phyloP scores from a whole-genome alignment of 108 stramenopile genomes.

The Cyclotella kingstonii region DNA sequence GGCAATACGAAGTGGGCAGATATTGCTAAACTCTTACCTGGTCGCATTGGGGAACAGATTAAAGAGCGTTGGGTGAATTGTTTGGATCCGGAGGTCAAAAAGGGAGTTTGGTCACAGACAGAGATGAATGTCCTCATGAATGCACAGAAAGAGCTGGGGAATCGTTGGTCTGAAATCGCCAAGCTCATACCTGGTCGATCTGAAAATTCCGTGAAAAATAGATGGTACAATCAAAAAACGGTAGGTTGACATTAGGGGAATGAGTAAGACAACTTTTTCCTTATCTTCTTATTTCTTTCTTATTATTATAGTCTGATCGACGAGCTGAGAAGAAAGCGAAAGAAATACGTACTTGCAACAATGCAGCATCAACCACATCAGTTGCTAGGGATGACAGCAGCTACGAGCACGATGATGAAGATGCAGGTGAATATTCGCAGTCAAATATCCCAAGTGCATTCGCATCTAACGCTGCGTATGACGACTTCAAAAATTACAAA shows the following conservation, averaged over 20 bases:
- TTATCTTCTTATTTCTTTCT: neutral
- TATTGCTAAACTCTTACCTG: constrained; percentile 80
- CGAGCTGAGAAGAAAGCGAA: constrained; percentile 1
- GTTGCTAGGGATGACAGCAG: too few relatives aligned
- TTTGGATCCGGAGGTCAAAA: constrained; percentile 86
- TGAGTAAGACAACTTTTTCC: neutral
- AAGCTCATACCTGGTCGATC: constrained; percentile 89
- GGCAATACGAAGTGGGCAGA: constrained; percentile 52
- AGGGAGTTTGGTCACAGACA: constrained; percentile 75
- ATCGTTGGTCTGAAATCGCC: constrained; percentile 86
- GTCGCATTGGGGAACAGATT: constrained; percentile 92
- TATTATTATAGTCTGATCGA: constrained; percentile 1
- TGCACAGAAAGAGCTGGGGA: constrained; percentile 65
- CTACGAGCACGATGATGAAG: too few relatives aligned
- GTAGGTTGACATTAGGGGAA: constrained; percentile 1
- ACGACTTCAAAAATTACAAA: too few relatives aligned
- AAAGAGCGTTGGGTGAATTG: constrained; percentile 93
- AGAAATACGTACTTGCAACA: too few relatives aligned
- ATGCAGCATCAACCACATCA: too few relatives aligned
- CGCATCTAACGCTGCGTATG: too few relatives aligned
- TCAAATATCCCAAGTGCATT: too few relatives aligned
- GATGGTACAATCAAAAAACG: constrained; percentile 84
- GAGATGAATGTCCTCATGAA: constrained; percentile 75
- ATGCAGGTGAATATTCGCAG: too few relatives aligned
- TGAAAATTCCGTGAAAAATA: constrained; percentile 92